Evolutionary conservation across 2,329 filamentous ascomycete species (phyloP).

Genomic region (Lasiodiplodia hormozganensis): DNA sequence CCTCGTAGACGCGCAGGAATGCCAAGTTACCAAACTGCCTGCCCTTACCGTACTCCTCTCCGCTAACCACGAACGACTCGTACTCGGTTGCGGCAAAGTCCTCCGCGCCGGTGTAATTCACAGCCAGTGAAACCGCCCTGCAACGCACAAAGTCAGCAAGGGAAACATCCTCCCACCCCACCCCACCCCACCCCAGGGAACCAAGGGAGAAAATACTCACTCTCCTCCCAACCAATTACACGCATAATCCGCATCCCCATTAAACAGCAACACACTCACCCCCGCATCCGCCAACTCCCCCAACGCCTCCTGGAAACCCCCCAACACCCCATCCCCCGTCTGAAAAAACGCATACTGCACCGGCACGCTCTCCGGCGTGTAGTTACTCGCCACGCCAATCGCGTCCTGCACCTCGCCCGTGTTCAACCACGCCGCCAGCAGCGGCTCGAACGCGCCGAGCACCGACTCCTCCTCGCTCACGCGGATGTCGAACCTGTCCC

Average conservation of each 20-base stretch:
- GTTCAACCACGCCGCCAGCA: conserved; percentile 60
- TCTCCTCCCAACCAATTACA: conserved; percentile 45
- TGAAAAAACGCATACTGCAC: conserved; percentile 60
- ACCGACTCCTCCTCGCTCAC: conserved; percentile 60
- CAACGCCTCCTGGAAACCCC: conserved; percentile 58
- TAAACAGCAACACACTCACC: conserved; percentile 46
- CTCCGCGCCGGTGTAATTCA: conserved; percentile 31
- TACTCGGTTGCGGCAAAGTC: conserved; percentile 73
- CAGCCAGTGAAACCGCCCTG: conserved; percentile 53
- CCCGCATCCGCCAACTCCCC: conserved; percentile 50
- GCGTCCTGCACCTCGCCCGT: conserved; percentile 63
- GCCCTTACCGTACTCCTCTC: conserved; percentile 67
- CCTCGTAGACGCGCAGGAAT: conserved; percentile 60
- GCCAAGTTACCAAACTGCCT: conserved; percentile 75
- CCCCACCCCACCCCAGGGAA: conserved; percentile 37
- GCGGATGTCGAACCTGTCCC: conserved; percentile 62
- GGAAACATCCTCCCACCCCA: too few species aligned
- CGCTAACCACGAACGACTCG: conserved; percentile 73
- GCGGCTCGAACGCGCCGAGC: conserved; percentile 57
- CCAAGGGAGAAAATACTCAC: conserved; percentile 49
- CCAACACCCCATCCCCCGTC: conserved; percentile 64
- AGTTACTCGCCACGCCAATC: conserved; percentile 69
- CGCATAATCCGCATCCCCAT: conserved; percentile 47
- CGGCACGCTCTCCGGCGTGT: conserved; percentile 56
- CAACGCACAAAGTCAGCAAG: neutral